phyloP scores from a whole-genome alignment of 73 alveolate species.

The Paramecium sonneborni region DNA sequence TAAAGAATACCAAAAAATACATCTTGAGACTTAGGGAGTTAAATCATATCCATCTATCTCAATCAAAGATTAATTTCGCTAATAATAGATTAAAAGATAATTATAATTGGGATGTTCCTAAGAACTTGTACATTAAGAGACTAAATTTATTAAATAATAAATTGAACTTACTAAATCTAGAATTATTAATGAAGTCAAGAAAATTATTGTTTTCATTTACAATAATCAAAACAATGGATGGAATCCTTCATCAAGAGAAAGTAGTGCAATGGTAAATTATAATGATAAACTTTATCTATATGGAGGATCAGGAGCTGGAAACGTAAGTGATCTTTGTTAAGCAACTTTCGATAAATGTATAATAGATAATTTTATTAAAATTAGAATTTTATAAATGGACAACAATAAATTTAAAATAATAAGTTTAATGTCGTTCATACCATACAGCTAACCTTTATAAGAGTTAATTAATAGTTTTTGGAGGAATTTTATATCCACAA shows the following conservation, averaged over 20 bases:
- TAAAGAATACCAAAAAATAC: not conserved
- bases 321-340: not conserved
- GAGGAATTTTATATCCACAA: not conserved
- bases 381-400: conserved; percentile 24
- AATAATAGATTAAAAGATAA: not conserved
- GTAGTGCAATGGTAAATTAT: conserved; percentile 7
- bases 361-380: not conserved
- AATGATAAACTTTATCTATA: not conserved
- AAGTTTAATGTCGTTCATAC: not conserved
- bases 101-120: not conserved
- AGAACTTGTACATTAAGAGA: not conserved
- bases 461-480: not conserved
- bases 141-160: not conserved
- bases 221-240: not conserved
- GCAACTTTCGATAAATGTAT: conserved; percentile 25
- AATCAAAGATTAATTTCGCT: not conserved
- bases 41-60: conserved; percentile 29
- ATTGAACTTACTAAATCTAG: not conserved
- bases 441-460: conserved; percentile 16
- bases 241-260: conserved; percentile 10
- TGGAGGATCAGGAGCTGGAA: conserved; percentile 45
- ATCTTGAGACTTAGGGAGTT: not conserved
- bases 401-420: not conserved
- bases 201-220: not conserved
- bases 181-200: not conserved